phyloP scores from a whole-genome alignment of 768 basidiomycete species.

The Dioszegia aurantiaca region DNA sequence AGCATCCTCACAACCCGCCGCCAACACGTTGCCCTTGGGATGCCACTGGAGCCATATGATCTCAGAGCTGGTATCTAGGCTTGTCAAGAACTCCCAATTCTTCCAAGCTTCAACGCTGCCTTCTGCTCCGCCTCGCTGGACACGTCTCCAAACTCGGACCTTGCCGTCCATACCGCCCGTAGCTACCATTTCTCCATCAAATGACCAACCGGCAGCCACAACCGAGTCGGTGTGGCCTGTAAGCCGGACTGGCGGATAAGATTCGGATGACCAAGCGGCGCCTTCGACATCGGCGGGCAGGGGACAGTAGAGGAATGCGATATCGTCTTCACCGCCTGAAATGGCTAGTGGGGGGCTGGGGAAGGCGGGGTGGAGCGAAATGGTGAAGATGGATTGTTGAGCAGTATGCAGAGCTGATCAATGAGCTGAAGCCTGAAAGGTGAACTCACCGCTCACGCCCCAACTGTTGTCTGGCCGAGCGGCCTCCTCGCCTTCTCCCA shows the following conservation, averaged over 20 bases:
- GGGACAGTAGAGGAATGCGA: constrained; percentile 72
- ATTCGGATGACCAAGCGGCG: constrained; percentile 26
- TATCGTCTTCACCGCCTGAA: constrained; percentile 92
- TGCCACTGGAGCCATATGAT: constrained; percentile 97
- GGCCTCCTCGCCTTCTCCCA: constrained; percentile 17
- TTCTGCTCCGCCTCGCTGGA: constrained; percentile 57
- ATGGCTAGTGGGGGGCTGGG: constrained; percentile 69
- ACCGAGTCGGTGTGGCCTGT: constrained; percentile 94
- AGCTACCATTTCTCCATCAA: constrained; percentile 86
- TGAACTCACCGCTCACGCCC: constrained; percentile 30
- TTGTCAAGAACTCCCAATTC: constrained; percentile 91
- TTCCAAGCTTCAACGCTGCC: constrained; percentile 60
- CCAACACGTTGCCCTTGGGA: constrained; percentile 80
- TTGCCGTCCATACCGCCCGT: constrained; percentile 98
- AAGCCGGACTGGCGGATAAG: constrained; percentile 58
- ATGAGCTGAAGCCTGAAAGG: background rate
- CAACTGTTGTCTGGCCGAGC: constrained; percentile 32
- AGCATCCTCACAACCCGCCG: constrained; percentile 88
- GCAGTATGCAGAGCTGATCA: constrained; percentile 57
- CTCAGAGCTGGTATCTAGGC: constrained; percentile 90
- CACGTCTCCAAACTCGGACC: constrained; percentile 84
- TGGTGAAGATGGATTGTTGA: constrained; percentile 71
- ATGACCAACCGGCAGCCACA: constrained; percentile 70
- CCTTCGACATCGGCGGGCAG: constrained; percentile 34
- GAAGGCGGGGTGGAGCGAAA: constrained; percentile 74